phyloP scores from a whole-genome alignment of 1,284 basidiomycete genomes.

The Ustilago hordei region DNA sequence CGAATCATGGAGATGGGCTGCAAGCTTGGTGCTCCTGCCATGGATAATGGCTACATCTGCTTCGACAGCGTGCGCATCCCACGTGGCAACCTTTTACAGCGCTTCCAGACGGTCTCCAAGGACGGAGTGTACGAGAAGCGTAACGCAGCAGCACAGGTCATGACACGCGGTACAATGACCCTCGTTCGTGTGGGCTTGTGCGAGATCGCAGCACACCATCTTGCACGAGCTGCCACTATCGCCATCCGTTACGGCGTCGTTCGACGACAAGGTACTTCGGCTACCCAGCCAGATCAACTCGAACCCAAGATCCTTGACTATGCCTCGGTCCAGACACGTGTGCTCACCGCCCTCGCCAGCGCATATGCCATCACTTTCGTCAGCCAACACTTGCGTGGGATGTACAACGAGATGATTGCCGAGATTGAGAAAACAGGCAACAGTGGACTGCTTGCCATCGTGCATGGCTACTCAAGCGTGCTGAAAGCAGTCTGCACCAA shows the following conservation, averaged over 20 bases:
- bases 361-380: slow-evolving; percentile 56
- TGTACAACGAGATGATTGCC: slow-evolving; percentile 55
- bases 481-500: slow-evolving; percentile 58
- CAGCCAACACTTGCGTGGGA: slow-evolving; percentile 43
- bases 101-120: slow-evolving; percentile 53
- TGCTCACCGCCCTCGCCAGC: slow-evolving; percentile 54
- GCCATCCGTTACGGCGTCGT: slow-evolving; percentile 56
- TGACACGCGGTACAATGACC: slow-evolving; percentile 61
- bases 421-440: slow-evolving; percentile 40
- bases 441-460: slow-evolving; percentile 47
- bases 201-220: slow-evolving; percentile 60
- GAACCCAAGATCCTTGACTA: slow-evolving; percentile 62
- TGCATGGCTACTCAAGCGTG: slow-evolving; percentile 60
- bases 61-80: slow-evolving; percentile 54
- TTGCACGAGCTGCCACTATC: slow-evolving; percentile 51
- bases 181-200: slow-evolving; percentile 56
- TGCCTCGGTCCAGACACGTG: slow-evolving; percentile 51
- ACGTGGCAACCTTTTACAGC: slow-evolving; percentile 41
- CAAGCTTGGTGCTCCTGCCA: slow-evolving; percentile 56
- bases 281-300: slow-evolving; percentile 27
- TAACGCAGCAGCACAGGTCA: slow-evolving; percentile 52
- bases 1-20: slow-evolving; percentile 56
- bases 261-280: slow-evolving; percentile 53
- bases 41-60: slow-evolving; percentile 59
- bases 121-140: slow-evolving; percentile 51